phyloP scores from a whole-genome alignment of 2,329 filamentous ascomycete species.

The Trichophyton simii region DNA sequence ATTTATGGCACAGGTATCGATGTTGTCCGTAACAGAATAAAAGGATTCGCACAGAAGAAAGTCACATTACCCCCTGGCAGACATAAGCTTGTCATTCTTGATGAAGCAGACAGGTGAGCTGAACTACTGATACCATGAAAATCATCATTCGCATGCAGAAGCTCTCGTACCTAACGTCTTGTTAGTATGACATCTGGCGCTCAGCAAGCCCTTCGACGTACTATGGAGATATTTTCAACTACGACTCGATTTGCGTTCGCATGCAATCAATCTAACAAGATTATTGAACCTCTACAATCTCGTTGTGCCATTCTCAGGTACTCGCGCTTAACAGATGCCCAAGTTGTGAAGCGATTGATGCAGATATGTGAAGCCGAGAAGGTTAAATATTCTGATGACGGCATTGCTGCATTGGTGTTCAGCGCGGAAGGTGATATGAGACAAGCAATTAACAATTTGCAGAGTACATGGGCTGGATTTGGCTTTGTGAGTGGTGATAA shows the following conservation, averaged over 20 bases:
- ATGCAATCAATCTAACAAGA: slow-evolving; percentile 98
- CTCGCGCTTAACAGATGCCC: slow-evolving; percentile 77
- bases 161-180: slow-evolving; percentile 3
- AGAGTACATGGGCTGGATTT: slow-evolving; percentile 85
- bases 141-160: not conserved
- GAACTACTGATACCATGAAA: not conserved
- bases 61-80: slow-evolving; percentile 81
- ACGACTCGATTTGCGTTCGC: slow-evolving; percentile 96
- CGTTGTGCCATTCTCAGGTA: slow-evolving; percentile 93
- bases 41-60: slow-evolving; percentile 97
- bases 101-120: slow-evolving; percentile 72
- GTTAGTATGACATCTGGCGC: slow-evolving; percentile 82
- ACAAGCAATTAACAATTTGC: slow-evolving; percentile 96
- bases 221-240: slow-evolving; percentile 97
- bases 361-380: slow-evolving; percentile 90
- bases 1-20: slow-evolving; percentile 57
- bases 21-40: slow-evolving; percentile 92
- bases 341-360: slow-evolving; percentile 78
- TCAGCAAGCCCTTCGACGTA: slow-evolving; percentile 84
- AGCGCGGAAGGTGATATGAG: slow-evolving; percentile 97
- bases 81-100: slow-evolving; percentile 93
- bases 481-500: slow-evolving; percentile 96
- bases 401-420: slow-evolving; percentile 90
- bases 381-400: slow-evolving; percentile 83
- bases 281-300: slow-evolving; percentile 97